Base-by-base conservation (phyloP, 768 basidiomycete species). In the Boletus speciosus region DNA sequence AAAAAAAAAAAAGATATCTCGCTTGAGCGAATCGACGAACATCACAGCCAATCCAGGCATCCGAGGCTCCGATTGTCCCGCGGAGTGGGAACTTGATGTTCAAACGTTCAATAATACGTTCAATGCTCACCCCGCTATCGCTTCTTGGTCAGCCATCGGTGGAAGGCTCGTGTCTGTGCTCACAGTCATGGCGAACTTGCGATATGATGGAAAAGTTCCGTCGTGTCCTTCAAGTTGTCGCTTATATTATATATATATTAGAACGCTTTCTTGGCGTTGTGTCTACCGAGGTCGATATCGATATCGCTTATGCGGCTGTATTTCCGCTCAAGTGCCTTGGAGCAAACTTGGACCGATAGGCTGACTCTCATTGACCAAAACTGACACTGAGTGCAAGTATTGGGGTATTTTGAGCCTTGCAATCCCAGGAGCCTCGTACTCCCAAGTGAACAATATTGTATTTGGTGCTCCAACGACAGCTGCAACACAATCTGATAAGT, bases 261-360 rank as follows among this genome's bases (percentile, higher is more conserved):
- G 19, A 12, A 29, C 29, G 3, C 3, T 42, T 55, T 19, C 48
- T 40, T 38, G 57, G 39, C 54, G 7, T 47, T 38, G 27, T 14
- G n/a, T 43, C 11, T 27, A 12, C 29, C 5, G 31, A 5, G 45
- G 25, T 53, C 49, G 48, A 53, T 45, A 23, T 58, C 53, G 51
- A 53, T 45, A 23, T 58, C 53, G 51, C 60, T 57, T 52, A 34
- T 29, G 19, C 19, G 25, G 25, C n/a, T 54, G 45, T 60, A 65
- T 53, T 40, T 59, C 66, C 66, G 66, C 63, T 62, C 63, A 69
- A 70, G 19, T 45, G 23, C 66, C 41, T 45, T 29, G n/a, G 8
- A 23, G 19, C 31, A 23, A 34, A 14, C 7, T 4, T 54, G 34
- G 15, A 10, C 23, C 19, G 19, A 10, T 12, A 29, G 8, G 9